Evolutionary conservation across 2,329 filamentous ascomycete species (phyloP).

Genomic region (Claviceps arundinis): DNA sequence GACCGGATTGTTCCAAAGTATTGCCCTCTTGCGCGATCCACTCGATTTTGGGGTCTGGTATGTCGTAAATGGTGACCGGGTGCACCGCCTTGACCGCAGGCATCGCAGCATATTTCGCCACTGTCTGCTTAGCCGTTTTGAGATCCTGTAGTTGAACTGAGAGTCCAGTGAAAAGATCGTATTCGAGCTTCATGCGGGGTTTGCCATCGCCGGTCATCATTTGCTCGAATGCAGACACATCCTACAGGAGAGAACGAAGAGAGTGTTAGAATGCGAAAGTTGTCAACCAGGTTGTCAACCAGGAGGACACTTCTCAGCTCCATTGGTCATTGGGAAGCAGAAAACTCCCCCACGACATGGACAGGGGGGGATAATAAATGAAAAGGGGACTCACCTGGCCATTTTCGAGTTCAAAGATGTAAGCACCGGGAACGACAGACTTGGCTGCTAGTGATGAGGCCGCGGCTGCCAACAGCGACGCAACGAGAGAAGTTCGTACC

Average conservation of each 20-base stretch:
- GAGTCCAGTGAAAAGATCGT: constrained; percentile 38
- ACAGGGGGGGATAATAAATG: not conserved
- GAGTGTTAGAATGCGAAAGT: not conserved
- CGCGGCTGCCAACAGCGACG: constrained; percentile 8
- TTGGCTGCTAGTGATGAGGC: constrained; percentile 6
- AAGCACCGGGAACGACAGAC: constrained; percentile 9
- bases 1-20: no score
- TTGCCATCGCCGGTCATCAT: constrained; percentile 19
- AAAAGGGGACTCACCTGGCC: constrained; percentile 9
- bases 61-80: constrained; percentile 31
- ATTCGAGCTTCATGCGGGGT: constrained; percentile 35
- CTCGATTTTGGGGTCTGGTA: constrained; percentile 9
- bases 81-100: constrained; percentile 34
- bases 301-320: not conserved
- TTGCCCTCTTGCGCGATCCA: no score
- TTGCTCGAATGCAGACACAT: constrained; percentile 10
- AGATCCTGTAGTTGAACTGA: constrained; percentile 38
- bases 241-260: not conserved
- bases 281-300: no score
- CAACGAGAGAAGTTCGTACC: constrained; percentile 9
- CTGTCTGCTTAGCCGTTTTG: constrained; percentile 28
- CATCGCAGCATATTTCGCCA: constrained; percentile 26
- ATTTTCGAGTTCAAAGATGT: constrained; percentile 10
- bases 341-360: not conserved
- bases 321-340: no score